These are phyloP conservation scores for Aureobasidium leucospermi DNA, from an alignment of 2,329 filamentous ascomycete genomes.

Conservation along the genomic window DNA sequence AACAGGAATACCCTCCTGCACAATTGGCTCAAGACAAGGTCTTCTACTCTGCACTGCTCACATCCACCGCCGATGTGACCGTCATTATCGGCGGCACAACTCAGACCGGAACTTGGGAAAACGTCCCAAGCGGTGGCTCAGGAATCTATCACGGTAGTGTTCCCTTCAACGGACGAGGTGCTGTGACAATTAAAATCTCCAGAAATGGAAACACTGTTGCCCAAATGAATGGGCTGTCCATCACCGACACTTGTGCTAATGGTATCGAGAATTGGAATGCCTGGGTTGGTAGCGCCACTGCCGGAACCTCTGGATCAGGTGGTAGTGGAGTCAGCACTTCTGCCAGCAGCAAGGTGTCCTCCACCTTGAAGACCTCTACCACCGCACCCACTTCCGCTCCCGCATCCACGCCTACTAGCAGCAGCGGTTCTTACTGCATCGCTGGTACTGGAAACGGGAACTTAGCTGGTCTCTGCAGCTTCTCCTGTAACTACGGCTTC, in stretches of 20 bases:
- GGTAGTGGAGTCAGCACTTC: neutral
- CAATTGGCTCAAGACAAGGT: conserved; percentile 38
- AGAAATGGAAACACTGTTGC: conserved; percentile 22
- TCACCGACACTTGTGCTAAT: conserved; percentile 23
- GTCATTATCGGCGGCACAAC: conserved; percentile 28
- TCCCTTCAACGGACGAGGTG: conserved; percentile 32
- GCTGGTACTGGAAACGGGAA: neutral
- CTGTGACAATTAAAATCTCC: conserved; percentile 32
- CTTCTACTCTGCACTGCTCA: conserved; percentile 35
- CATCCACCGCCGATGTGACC: conserved; percentile 26
- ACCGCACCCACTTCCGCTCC: neutral
- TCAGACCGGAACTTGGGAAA: conserved; percentile 14
- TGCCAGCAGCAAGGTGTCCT: neutral
- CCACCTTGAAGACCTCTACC: neutral
- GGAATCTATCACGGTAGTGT: conserved; percentile 23
- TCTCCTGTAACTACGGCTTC: neutral
- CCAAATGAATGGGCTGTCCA: conserved; percentile 32
- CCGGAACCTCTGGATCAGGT: neutral
- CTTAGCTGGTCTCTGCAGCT: neutral
- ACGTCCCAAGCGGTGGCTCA: conserved; percentile 18
- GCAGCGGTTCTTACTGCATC: neutral
- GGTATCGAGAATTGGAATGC: conserved; percentile 22
- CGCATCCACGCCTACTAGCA: neutral
- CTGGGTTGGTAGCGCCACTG: conserved; percentile 16
- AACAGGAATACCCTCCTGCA: conserved; percentile 19